Percentiles rank a stretch among this genome's conserved stretches.
These are phyloP conservation scores for Diutina sp. DNA, from an alignment of 1,139 yeast genomes.

Conservation along the genomic window DNA sequence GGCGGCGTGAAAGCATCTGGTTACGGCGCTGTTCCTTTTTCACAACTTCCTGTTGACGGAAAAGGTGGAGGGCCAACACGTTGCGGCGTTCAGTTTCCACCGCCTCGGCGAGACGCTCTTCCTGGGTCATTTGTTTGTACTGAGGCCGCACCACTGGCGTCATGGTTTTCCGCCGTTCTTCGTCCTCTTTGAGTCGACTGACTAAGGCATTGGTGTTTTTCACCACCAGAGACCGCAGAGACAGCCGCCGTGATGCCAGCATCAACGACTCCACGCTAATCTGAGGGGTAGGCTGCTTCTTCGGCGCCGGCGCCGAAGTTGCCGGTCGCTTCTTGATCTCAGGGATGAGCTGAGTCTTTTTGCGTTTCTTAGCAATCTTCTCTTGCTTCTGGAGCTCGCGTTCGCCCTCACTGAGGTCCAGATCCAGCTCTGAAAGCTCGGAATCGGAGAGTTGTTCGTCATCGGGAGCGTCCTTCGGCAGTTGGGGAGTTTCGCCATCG, in stretches of 20 bases:
- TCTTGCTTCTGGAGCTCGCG: constrained; percentile 46
- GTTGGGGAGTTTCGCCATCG: constrained; percentile 9
- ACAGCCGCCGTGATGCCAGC: constrained; percentile 31
- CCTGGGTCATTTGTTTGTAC: constrained; percentile 62
- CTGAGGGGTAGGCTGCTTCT: neutral
- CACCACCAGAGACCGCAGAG: constrained; percentile 69
- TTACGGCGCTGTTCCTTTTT: constrained; percentile 61
- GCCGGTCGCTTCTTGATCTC: constrained; percentile 26
- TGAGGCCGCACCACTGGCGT: constrained; percentile 29
- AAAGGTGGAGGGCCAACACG: constrained; percentile 56
- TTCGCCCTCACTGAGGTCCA: constrained; percentile 59
- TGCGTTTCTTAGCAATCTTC: constrained; percentile 24
- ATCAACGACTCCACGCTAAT: neutral
- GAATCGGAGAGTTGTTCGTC: constrained; percentile 45
- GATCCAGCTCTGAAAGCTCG: constrained; percentile 32
- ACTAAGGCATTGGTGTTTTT: constrained; percentile 70
- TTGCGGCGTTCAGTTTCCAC: constrained; percentile 74
- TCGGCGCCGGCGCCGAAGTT: neutral
- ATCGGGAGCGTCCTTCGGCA: constrained; percentile 9
- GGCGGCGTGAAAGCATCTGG: constrained; percentile 53
- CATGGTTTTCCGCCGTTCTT: constrained; percentile 44
- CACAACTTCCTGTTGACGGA: constrained; percentile 73
- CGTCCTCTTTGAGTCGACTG: constrained; percentile 59
- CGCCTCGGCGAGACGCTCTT: constrained; percentile 76
- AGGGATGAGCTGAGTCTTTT: constrained; percentile 28